Percentiles rank a stretch among this genome's conserved stretches.
Evolutionary conservation across 805 yeast species (phyloP).

Genomic region (Yarrowia sp.): DNA sequence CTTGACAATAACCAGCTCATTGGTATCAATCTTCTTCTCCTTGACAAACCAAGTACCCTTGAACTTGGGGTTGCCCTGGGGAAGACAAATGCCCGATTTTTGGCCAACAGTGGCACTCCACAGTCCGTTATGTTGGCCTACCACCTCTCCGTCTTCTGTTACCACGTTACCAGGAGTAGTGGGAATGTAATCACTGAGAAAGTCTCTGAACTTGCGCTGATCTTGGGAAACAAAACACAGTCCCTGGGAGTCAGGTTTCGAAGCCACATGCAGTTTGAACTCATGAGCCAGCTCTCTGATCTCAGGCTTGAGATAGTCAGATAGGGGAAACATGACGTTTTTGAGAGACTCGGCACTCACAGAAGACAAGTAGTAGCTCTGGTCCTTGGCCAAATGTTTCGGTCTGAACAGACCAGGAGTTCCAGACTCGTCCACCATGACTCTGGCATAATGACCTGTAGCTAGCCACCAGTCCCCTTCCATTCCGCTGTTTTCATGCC

Average conservation of each 20-base stretch:
- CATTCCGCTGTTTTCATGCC: conserved; percentile 6
- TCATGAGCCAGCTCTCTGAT: conserved; percentile 71
- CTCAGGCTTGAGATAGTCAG: conserved; percentile 75
- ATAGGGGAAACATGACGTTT: conserved; percentile 77
- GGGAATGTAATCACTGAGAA: conserved; percentile 74
- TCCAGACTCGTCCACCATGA: conserved; percentile 50
- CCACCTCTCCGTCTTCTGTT: conserved; percentile 73
- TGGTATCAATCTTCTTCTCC: conserved; percentile 66
- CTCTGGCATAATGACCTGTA: conserved; percentile 63
- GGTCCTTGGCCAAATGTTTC: conserved; percentile 72
- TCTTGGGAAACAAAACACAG: conserved; percentile 84
- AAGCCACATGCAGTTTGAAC: conserved; percentile 63
- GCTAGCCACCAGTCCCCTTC: conserved; percentile 75
- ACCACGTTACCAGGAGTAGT: conserved; percentile 80
- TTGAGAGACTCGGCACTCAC: conserved; percentile 57
- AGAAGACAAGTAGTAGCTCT: conserved; percentile 85
- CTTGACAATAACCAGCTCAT: conserved; percentile 79
- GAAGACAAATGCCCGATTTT: conserved; percentile 77
- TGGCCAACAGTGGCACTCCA: conserved; percentile 98
- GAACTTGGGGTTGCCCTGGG: conserved; percentile 80
- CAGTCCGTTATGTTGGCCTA: conserved; percentile 85
- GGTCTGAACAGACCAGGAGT: conserved; percentile 62
- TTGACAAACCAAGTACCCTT: conserved; percentile 88
- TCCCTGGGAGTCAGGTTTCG: conserved; percentile 94
- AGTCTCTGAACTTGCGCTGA: conserved; percentile 68